A percentile compares a stretch with the other conserved stretches of the same genome.
Conservation (phyloP, 2,329 filamentous ascomycete genomes). For the Alternaria novae-zelandiae region DNA sequence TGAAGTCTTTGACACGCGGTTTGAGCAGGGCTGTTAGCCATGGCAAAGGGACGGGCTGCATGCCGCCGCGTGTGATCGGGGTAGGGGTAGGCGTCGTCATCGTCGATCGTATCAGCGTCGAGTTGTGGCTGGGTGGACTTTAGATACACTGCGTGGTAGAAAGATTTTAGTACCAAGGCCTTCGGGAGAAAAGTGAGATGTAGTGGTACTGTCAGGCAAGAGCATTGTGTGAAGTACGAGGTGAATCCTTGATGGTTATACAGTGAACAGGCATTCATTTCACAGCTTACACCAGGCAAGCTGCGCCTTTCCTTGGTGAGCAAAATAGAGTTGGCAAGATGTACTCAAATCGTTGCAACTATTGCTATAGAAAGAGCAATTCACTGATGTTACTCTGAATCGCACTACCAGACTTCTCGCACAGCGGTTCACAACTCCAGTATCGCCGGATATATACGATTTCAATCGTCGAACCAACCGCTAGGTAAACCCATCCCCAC, state of each 20-base stretch:
- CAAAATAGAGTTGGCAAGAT: neutral
- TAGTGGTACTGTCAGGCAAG: neutral
- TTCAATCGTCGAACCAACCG: neutral
- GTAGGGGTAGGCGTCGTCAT: neutral
- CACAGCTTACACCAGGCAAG: fast-evolving
- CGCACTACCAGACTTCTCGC: neutral
- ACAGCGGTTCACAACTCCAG: neutral
- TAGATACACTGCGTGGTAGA: neutral
- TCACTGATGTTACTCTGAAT: neutral
- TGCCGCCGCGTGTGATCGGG: neutral
- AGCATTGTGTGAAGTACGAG: neutral
- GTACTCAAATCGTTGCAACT: neutral
- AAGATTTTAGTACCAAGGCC: neutral
- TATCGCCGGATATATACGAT: neutral
- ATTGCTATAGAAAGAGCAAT: neutral
- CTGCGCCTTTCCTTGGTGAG: neutral
- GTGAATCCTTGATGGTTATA: fast-evolving
- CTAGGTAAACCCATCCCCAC: too few species aligned
- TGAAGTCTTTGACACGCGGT: neutral
- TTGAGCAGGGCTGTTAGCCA: neutral
- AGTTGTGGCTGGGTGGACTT: neutral
- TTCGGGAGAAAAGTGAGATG: neutral
- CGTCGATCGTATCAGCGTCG: neutral
- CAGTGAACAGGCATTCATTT: neutral
- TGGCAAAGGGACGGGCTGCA: neutral